phyloP scores from a whole-genome alignment of 371 early-diverging fungal species.

The Zychaea mexicana region DNA sequence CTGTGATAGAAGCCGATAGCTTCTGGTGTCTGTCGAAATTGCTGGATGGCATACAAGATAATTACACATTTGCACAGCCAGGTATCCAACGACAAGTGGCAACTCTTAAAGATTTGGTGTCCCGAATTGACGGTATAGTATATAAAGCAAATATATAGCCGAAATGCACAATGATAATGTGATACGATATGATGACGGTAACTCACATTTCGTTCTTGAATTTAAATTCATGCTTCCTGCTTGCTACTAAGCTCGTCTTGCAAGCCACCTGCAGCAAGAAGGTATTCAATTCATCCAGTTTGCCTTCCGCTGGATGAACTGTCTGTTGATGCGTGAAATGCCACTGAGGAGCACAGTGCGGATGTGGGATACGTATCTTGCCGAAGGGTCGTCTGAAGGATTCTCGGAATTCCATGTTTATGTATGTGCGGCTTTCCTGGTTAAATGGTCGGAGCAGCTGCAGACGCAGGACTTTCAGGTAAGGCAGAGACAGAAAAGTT shows the following conservation, averaged over 20 bases:
- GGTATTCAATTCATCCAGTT: conserved; percentile 97
- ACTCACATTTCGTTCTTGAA: conserved; percentile 7
- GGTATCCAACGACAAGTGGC: conserved; percentile 93
- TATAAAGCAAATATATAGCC: background rate
- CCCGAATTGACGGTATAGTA: conserved; percentile 82
- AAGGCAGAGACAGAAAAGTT: background rate
- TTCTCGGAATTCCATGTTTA: conserved; percentile 97
- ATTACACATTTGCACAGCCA: conserved; percentile 96
- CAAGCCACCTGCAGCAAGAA: conserved; percentile 81
- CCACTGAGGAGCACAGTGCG: conserved; percentile 83
- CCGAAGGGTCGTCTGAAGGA: conserved; percentile 84
- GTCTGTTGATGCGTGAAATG: conserved; percentile 96
- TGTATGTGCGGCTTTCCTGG: conserved; percentile 96
- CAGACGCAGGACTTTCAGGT: conserved; percentile 87
- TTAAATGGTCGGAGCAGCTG: conserved; percentile 89
- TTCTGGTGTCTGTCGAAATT: conserved; percentile 97
- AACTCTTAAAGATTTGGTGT: conserved; percentile 86
- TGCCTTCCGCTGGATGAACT: conserved; percentile 99
- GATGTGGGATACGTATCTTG: conserved; percentile 98
- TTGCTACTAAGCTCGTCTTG: conserved; percentile 76
- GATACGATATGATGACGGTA: background rate
- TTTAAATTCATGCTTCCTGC: background rate
- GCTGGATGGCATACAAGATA: conserved; percentile 97
- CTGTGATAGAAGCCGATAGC: conserved; percentile 88
- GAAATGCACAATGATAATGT: background rate